Evolutionary conservation across 768 basidiomycete genomes (phyloP), one percentile per base, ranked within the genome.

Genomic region (Phlebiopsis gigantea): DNA sequence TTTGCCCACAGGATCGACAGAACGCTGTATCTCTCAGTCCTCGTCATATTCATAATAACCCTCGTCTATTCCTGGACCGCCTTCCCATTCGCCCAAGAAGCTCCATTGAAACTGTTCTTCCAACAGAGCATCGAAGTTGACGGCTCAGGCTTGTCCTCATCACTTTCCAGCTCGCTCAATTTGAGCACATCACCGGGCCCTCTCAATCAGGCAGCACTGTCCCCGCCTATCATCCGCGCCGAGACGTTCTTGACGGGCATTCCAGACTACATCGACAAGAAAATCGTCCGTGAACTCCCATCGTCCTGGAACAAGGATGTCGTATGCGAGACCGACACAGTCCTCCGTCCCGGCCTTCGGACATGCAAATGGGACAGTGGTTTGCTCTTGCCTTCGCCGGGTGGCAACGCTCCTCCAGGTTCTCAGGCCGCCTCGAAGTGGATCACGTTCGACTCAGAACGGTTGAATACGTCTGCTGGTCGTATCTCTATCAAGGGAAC

Each of bases 31-130:
- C 10, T 70, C 17, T 31, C 72, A 31, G 64, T 76, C 8, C 54
- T 81, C 22, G 31, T 74, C 8, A 42, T 80, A 5, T 78, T 84
- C 60, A 47, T 79, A 10, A 39, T 75, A 8, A 72, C 76, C 14
- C 44, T 68, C 6, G 55, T 57, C 3, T 34, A 64, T 4, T 51
- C 58, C 5, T 68, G 66, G 58, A 79, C 78, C 0, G 52, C 71
- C 12, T 83, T 76, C 62, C 89, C 89, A 0, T 91, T 92, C 73
- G 79, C 79, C 15, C 69, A 74, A 41, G 67, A 77, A 21, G 68
- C 78, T 4, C 88, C 88, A 0, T 70, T 90, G 63, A 90, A 88
- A 60, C 69, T 90, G 0, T 88, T 76, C 69, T 92, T 90, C 75
- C 76, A 77, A 48, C 90, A 91, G 65, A 73, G 65, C 1, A 72